Conservation (phyloP, 2,329 filamentous ascomycete genomes). For the Aspergillus floridensis region DNA sequence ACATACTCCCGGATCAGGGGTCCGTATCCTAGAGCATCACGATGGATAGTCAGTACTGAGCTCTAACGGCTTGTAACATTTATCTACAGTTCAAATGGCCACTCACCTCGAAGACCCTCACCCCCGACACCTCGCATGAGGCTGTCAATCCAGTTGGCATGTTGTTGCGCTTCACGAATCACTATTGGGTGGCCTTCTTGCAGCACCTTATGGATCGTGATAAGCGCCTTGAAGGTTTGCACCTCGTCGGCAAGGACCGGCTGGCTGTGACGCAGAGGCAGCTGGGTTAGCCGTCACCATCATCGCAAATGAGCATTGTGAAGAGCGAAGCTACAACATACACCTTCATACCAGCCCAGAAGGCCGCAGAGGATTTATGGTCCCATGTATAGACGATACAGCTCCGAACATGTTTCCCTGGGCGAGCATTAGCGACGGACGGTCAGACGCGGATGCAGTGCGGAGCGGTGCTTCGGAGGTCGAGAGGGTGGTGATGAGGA, state of each 20-base stretch:
- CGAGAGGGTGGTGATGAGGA: slow-evolving; percentile 6
- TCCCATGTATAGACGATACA: slow-evolving; percentile 99
- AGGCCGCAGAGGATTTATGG: slow-evolving; percentile 89
- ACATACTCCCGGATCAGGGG: slow-evolving; percentile 96
- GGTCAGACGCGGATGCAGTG: background rate
- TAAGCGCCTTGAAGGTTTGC: slow-evolving; percentile 97
- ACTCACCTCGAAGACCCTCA: slow-evolving; percentile 73
- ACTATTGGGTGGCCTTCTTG: slow-evolving; percentile 92
- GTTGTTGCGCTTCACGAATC: slow-evolving; percentile 81
- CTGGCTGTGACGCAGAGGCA: slow-evolving; percentile 58
- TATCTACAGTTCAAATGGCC: background rate
- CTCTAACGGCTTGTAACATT: background rate
- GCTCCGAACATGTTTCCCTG: slow-evolving; percentile 90
- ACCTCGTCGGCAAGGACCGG: slow-evolving; percentile 98
- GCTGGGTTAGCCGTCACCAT: slow-evolving; percentile 1
- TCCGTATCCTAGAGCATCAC: slow-evolving; percentile 61
- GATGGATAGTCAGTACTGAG: slow-evolving; percentile 11
- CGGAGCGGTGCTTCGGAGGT: slow-evolving; percentile 3
- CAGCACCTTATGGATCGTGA: slow-evolving; percentile 94
- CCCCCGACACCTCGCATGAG: slow-evolving; percentile 78
- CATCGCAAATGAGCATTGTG: background rate
- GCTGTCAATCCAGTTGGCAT: slow-evolving; percentile 89
- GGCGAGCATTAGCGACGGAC: background rate
- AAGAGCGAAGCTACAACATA: slow-evolving; percentile 49
- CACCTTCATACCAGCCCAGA: slow-evolving; percentile 99